phyloP scores from a whole-genome alignment of 2,329 filamentous ascomycete genomes.

The Amauroascus verrucosus region DNA sequence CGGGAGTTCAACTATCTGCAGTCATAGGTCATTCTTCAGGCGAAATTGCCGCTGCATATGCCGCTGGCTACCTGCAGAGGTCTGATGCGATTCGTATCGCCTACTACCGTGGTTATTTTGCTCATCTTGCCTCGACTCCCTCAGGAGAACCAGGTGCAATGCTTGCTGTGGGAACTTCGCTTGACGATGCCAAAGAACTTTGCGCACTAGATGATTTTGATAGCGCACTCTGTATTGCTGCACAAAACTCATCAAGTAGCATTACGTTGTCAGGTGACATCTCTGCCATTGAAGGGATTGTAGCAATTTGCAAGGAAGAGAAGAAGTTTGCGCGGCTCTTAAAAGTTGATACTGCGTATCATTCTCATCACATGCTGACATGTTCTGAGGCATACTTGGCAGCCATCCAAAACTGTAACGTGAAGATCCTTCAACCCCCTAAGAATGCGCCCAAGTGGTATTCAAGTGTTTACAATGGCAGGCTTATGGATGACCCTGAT shows the following conservation, averaged over 20 bases:
- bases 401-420: neutral
- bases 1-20: slow-evolving; percentile 13
- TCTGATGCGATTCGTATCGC: slow-evolving; percentile 16
- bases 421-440: neutral
- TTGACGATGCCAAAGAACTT: neutral
- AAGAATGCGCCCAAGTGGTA: neutral
- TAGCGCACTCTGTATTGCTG: slow-evolving; percentile 24
- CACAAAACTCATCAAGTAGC: slow-evolving; percentile 29
- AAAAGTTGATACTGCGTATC: slow-evolving; percentile 21
- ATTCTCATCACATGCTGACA: slow-evolving; percentile 22
- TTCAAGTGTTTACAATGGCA: neutral
- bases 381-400: slow-evolving; percentile 13
- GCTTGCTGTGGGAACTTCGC: slow-evolving; percentile 14
- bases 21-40: slow-evolving; percentile 22
- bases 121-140: neutral
- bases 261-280: slow-evolving; percentile 31
- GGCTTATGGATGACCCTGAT: neutral
- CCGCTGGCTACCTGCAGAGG: slow-evolving; percentile 11
- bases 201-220: slow-evolving; percentile 1
- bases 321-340: slow-evolving; percentile 19
- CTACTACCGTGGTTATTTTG: slow-evolving; percentile 16
- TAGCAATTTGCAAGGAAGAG: slow-evolving; percentile 15
- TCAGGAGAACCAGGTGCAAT: slow-evolving; percentile 9
- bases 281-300: slow-evolving; percentile 19
- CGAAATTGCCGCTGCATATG: slow-evolving; percentile 23